Evolutionary conservation across 2,329 filamentous ascomycete genomes (phyloP), one percentile per base, ranked within the genome.

Genomic region (Alternaria sp.): DNA sequence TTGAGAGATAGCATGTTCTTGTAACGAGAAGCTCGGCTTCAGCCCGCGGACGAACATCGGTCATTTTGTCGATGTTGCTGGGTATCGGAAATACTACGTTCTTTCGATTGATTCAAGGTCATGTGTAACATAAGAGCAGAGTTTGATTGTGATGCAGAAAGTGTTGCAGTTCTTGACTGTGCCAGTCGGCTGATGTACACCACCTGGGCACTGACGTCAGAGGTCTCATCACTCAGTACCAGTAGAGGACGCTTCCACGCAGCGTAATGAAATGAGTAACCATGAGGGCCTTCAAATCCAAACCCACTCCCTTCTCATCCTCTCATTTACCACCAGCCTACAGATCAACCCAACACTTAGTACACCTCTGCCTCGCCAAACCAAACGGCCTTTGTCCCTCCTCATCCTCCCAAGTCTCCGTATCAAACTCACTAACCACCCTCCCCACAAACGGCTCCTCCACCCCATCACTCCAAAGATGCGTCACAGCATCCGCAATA

Each of bases 281-380:
- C 36, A 2, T 40, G 17, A 40, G 36, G 36, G 1, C n/a, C 2
- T 40, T 40, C n/a, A 40, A 40, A 17, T 40, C 36, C 36, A 17
- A 40, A 40, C 17, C n/a, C 36, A 40, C n/a, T 40, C 15, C 7
- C 36, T 40, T 40, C 36, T 40, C 36, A 17, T 40, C 36, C 36
- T 17, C n/a, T 40, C 36, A 40, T 8, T 4, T 30, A 49, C 45
- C n/a, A 28, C 12, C 28, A 52, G 9, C 8, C 51, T 71, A 73
- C 56, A 74, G 67, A 62, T 77, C 67, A 45, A 77, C 73, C 65
- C 70, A 77, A 45, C 65, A 59, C 67, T 73, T 77, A 7, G 62
- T 64, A 23, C 68, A 44, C 11, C 56, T 57, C 63, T 78, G 75
- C 62, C 67, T 69, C 32, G 68, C 67, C 4, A 68, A 65, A 19